Conservation (phyloP, 2,329 filamentous ascomycete species). For the Monilinia aucupariae region DNA sequence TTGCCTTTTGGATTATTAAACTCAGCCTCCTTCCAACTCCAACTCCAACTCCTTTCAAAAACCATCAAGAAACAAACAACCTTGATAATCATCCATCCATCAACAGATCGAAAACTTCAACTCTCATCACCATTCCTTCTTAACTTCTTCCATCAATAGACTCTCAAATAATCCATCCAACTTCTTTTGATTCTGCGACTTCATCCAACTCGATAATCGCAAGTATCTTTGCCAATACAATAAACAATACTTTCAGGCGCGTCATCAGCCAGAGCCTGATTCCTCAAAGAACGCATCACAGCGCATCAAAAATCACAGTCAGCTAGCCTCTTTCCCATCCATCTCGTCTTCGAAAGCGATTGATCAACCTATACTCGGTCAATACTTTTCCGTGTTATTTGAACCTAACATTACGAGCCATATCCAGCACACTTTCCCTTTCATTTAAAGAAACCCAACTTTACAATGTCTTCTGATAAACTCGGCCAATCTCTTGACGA, state of each 20-base stretch:
- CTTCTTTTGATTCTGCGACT: background rate
- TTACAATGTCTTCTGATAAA: slow-evolving; percentile 85
- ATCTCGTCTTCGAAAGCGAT: slow-evolving; percentile 22
- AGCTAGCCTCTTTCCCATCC: slow-evolving; percentile 29
- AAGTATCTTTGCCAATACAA: slow-evolving; percentile 26
- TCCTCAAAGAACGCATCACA: slow-evolving; percentile 24
- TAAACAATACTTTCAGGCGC: slow-evolving; percentile 10
- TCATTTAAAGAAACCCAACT: slow-evolving; percentile 22
- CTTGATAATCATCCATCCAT: slow-evolving; percentile 16
- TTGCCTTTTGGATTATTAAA: slow-evolving; percentile 1
- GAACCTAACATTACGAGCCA: slow-evolving; percentile 33
- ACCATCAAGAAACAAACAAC: slow-evolving; percentile 19
- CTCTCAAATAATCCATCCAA: background rate
- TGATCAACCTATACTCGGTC: slow-evolving; percentile 27
- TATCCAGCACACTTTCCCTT: slow-evolving; percentile 27
- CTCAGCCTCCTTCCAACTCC: slow-evolving; percentile 6
- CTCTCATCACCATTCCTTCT: slow-evolving; percentile 1
- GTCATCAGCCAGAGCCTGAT: slow-evolving; percentile 24
- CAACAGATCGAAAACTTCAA: slow-evolving; percentile 3
- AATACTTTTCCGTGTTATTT: slow-evolving; percentile 26
- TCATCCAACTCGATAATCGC: slow-evolving; percentile 30
- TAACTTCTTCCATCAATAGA: background rate
- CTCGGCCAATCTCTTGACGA: slow-evolving; percentile 96
- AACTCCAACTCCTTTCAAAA: slow-evolving; percentile 9
- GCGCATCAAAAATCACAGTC: slow-evolving; percentile 28